A percentile compares a stretch with the other conserved stretches of the same genome.
Evolutionary conservation across 2,329 filamentous ascomycete genomes (phyloP).

Genomic region (Aphanoascus verrucosus): DNA sequence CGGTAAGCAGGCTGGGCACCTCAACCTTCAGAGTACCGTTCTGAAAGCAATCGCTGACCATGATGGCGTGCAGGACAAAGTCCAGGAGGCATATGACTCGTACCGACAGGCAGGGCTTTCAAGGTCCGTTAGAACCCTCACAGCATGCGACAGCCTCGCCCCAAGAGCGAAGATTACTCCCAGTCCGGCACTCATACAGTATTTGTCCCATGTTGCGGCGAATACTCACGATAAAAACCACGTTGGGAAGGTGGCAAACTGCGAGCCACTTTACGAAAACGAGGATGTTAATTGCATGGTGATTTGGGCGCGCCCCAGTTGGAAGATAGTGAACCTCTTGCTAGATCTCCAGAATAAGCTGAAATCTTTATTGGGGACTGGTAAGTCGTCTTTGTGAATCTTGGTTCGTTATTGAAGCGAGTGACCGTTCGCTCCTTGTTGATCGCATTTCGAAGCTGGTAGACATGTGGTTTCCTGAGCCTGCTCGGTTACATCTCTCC

Average conservation of each 20-base stretch:
- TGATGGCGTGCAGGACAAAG: neutral
- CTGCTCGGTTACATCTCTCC: constrained; percentile 8
- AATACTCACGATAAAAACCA: neutral
- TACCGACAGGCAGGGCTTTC: constrained; percentile 7
- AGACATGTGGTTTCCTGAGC: constrained; percentile 14
- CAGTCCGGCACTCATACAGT: constrained; percentile 7
- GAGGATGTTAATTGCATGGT: constrained; percentile 11
- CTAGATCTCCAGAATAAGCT: constrained; percentile 5
- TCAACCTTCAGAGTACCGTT: neutral
- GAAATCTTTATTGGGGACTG: constrained; percentile 3
- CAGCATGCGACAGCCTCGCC: neutral
- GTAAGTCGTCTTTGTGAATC: neutral
- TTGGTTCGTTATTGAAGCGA: neutral
- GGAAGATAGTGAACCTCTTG: constrained; percentile 3
- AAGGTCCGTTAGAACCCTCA: constrained; percentile 4
- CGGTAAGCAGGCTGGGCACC: constrained; percentile 1
- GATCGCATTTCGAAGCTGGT: neutral
- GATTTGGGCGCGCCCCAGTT: constrained; percentile 11
- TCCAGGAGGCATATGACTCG: constrained; percentile 11
- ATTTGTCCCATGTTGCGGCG: neutral
- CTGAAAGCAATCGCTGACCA: neutral
- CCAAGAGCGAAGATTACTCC: constrained; percentile 6
- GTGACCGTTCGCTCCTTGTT: no score
- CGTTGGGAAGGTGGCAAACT: neutral
- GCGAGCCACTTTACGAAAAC: constrained; percentile 1